Percentiles rank a stretch among this genome's conserved stretches.
phyloP scores from a whole-genome alignment of 2,329 filamentous ascomycete genomes.

The Aspergillus niger region DNA sequence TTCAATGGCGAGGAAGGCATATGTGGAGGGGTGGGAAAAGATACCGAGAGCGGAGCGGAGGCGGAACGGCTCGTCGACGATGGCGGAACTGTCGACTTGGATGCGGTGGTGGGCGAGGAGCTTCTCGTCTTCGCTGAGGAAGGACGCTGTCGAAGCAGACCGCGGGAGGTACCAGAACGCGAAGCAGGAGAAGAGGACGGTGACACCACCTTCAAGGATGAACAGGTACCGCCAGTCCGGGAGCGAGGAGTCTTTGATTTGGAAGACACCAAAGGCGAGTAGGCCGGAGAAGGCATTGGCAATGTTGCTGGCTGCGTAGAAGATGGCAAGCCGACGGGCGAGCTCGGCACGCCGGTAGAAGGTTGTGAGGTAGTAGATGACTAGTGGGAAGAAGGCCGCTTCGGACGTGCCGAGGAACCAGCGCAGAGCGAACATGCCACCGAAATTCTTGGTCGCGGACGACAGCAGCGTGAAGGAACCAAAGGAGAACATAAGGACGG shows the following conservation, averaged over 20 bases:
- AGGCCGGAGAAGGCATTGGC: constrained; percentile 67
- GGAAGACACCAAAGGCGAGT: constrained; percentile 63
- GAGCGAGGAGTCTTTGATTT: constrained; percentile 53
- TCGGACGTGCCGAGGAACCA: constrained; percentile 73
- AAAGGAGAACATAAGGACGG: constrained; percentile 69
- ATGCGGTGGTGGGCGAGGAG: constrained; percentile 71
- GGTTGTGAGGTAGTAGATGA: constrained; percentile 64
- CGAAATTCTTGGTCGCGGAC: constrained; percentile 60
- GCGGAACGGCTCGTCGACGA: constrained; percentile 59
- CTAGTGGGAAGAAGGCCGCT: constrained; percentile 68
- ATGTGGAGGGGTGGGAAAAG: constrained; percentile 57
- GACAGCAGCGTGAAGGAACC: constrained; percentile 65
- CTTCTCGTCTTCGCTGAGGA: constrained; percentile 67
- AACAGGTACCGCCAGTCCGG: constrained; percentile 57
- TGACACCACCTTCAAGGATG: constrained; percentile 60
- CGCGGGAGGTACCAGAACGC: constrained; percentile 70
- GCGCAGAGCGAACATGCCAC: constrained; percentile 65
- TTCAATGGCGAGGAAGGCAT: constrained; percentile 58
- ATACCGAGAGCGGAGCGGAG: constrained; percentile 55
- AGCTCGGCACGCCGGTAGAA: constrained; percentile 74
- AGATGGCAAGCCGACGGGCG: constrained; percentile 68
- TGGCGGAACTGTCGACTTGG: constrained; percentile 70
- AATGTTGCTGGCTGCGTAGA: constrained; percentile 75
- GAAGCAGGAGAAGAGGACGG: constrained; percentile 63
- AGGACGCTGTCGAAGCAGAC: constrained; percentile 64